A percentile compares a stretch with the other conserved stretches of the same genome.
Conservation (phyloP, 2,329 filamentous ascomycete species). For the Colletotrichum tanaceti region DNA sequence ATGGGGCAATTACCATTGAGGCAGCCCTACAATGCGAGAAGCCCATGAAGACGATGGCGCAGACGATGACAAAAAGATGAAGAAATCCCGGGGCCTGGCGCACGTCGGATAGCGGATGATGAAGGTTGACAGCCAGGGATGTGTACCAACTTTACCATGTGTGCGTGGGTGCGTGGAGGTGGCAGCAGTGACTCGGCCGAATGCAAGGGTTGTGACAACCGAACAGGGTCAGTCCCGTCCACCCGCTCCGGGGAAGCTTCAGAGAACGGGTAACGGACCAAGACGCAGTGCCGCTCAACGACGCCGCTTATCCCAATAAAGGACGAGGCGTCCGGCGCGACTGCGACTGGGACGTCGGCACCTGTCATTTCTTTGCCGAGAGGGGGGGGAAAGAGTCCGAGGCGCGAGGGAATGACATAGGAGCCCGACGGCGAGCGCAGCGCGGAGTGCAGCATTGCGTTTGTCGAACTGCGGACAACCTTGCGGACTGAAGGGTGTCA, state of each 20-base stretch:
- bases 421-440: neutral
- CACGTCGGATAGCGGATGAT: neutral
- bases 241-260: constrained; percentile 33
- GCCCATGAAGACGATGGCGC: constrained; percentile 14
- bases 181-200: constrained; percentile 33
- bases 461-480: neutral
- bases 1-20: constrained; percentile 31
- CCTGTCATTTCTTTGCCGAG: neutral
- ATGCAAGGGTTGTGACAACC: constrained; percentile 17
- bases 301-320: constrained; percentile 16
- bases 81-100: neutral
- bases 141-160: neutral
- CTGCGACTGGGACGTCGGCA: constrained; percentile 25
- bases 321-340: constrained; percentile 12
- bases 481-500: neutral
- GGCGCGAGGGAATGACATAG: neutral
- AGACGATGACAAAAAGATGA: constrained; percentile 1
- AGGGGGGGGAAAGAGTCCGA: neutral
- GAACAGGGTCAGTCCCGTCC: constrained; percentile 35
- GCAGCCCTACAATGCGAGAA: constrained; percentile 33
- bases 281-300: constrained; percentile 23
- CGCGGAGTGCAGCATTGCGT: neutral
- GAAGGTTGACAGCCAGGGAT: neutral
- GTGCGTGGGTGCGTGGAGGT: constrained; percentile 2
- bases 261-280: constrained; percentile 25